Percentiles rank a stretch among this genome's conserved stretches.
phyloP scores from a whole-genome alignment of 1,139 yeast species.

The Yamadazyma atlantica region DNA sequence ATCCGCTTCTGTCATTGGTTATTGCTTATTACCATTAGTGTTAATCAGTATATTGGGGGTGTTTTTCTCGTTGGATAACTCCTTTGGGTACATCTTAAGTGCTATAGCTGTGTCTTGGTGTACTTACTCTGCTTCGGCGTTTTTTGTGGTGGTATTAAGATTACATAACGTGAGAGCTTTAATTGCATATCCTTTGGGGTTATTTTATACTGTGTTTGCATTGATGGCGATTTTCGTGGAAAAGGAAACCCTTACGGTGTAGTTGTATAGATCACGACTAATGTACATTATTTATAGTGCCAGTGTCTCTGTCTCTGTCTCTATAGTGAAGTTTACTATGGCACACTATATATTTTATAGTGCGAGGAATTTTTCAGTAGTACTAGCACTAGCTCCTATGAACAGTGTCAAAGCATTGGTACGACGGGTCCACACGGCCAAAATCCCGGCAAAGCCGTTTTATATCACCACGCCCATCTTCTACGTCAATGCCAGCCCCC shows the following conservation, averaged over 20 bases:
- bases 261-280: too few species aligned
- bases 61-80: slow-evolving; percentile 65
- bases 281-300: too few species aligned
- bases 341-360: background rate
- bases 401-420: background rate
- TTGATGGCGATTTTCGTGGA: slow-evolving; percentile 92
- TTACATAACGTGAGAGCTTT: slow-evolving; percentile 83
- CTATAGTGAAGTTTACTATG: background rate
- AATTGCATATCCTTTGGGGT: slow-evolving; percentile 89
- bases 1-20: slow-evolving; percentile 91
- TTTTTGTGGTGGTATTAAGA: slow-evolving; percentile 82
- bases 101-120: slow-evolving; percentile 85
- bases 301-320: too few species aligned
- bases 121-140: slow-evolving; percentile 91
- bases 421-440: background rate
- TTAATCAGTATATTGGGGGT: slow-evolving; percentile 76
- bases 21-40: slow-evolving; percentile 89
- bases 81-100: slow-evolving; percentile 71
- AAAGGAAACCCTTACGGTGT: slow-evolving; percentile 20
- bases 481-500: slow-evolving; percentile 95
- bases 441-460: slow-evolving; percentile 29
- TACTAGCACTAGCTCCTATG: background rate
- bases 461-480: slow-evolving; percentile 91
- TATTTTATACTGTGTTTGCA: slow-evolving; percentile 93
- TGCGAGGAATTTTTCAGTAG: slow-evolving; percentile 1